A percentile compares a stretch with the other conserved stretches of the same genome.
Evolutionary conservation across 2,329 filamentous ascomycete genomes (phyloP).

Genomic region (Aspergillus ochraceus): DNA sequence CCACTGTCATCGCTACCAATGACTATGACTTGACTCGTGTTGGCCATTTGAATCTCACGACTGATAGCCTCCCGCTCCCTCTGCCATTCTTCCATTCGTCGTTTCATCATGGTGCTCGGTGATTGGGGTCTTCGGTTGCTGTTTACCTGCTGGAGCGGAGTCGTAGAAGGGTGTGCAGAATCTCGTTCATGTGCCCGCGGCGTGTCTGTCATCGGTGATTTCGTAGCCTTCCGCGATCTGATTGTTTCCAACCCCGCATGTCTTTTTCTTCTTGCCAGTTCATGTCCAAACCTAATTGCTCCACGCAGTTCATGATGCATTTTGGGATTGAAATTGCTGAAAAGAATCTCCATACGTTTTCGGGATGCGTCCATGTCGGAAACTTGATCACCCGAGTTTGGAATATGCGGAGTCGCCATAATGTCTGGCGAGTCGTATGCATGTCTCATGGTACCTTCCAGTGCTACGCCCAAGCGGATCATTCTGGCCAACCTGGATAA

Average conservation of each 20-base stretch:
- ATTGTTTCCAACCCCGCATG: conserved; percentile 13
- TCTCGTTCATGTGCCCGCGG: background rate
- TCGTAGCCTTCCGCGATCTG: conserved; percentile 1
- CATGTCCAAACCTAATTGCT: conserved; percentile 44
- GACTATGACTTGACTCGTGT: conserved; percentile 44
- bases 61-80: conserved; percentile 47
- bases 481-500: conserved; percentile 33
- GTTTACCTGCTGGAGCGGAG: conserved; percentile 7
- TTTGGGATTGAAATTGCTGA: conserved; percentile 38
- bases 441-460: conserved; percentile 35
- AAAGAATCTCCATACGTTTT: conserved; percentile 35
- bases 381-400: conserved; percentile 12
- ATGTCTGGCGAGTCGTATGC: conserved; percentile 3
- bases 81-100: conserved; percentile 45
- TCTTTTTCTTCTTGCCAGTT: conserved; percentile 40
- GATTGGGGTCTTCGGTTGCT: background rate
- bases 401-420: conserved; percentile 1
- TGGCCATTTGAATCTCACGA: conserved; percentile 44
- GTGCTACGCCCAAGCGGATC: conserved; percentile 38
- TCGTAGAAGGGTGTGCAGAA: background rate
- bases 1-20: conserved; percentile 42
- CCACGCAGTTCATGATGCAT: conserved; percentile 43
- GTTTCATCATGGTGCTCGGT: conserved; percentile 25
- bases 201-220: background rate
- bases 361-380: conserved; percentile 23